Evolutionary conservation across 441 rosid genomes (phyloP).

Genomic region (Erysimum cheiri): DNA sequence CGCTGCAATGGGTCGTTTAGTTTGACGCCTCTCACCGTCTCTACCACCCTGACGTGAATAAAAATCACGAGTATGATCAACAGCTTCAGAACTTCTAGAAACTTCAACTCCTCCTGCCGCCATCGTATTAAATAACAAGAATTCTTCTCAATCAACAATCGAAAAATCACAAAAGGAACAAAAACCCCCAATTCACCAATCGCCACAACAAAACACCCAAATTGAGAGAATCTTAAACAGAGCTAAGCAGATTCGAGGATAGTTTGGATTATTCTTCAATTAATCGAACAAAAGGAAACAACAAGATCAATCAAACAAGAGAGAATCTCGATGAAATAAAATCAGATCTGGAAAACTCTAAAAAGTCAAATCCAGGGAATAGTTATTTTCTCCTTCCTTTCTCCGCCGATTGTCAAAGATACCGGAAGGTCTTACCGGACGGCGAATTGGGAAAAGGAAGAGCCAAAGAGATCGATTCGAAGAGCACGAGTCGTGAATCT

Average conservation of each 20-base stretch:
- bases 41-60: slow-evolving; percentile 40
- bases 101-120: slow-evolving; percentile 78
- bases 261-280: slow-evolving; percentile 8
- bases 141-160: slow-evolving; percentile 57
- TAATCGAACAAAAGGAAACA: slow-evolving; percentile 9
- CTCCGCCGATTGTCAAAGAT: slow-evolving; percentile 42
- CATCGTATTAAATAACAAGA: slow-evolving; percentile 67
- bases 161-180: slow-evolving; percentile 2
- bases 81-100: slow-evolving; percentile 56
- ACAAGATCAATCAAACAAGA: slow-evolving; percentile 33
- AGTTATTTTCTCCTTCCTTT: slow-evolving; percentile 38
- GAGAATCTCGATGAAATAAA: slow-evolving; percentile 32
- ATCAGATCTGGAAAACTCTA: slow-evolving; percentile 48
- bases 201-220: slow-evolving; percentile 14
- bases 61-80: slow-evolving; percentile 42
- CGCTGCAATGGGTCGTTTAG: slow-evolving; percentile 22
- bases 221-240: background rate
- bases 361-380: slow-evolving; percentile 33
- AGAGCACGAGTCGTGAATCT: slow-evolving; percentile 12
- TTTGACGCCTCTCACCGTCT: slow-evolving; percentile 39
- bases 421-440: slow-evolving; percentile 57
- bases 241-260: slow-evolving; percentile 13
- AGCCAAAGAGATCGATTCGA: slow-evolving; percentile 23
- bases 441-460: background rate
- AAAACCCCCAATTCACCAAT: slow-evolving; percentile 15